A percentile compares a stretch with the other conserved stretches of the same genome.
Conservation (phyloP, 768 basidiomycete species). For the Rhodotorula graminis region DNA sequence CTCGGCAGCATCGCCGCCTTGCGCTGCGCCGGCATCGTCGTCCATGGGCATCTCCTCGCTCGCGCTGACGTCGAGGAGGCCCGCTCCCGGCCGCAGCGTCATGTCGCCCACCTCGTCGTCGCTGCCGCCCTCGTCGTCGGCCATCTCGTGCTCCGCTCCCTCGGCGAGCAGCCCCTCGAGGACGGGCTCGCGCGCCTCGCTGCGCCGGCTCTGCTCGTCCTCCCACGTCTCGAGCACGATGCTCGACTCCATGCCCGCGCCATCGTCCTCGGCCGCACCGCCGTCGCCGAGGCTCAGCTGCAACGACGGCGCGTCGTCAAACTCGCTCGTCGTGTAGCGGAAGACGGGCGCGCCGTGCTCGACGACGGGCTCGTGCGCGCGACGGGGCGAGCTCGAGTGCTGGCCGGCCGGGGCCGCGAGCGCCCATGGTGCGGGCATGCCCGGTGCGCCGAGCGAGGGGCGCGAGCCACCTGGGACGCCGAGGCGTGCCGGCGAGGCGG, state of each 20-base stretch:
- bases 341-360: slow-evolving; percentile 8
- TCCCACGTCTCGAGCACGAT: slow-evolving; percentile 12
- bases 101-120: background rate
- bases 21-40: background rate
- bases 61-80: background rate
- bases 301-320: slow-evolving; percentile 8
- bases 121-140: background rate
- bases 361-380: background rate
- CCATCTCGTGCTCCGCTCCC: background rate
- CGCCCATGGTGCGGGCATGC: slow-evolving; percentile 7
- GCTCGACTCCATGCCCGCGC: slow-evolving; percentile 22
- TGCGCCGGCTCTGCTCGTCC: background rate
- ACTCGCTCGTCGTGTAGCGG: slow-evolving; percentile 27
- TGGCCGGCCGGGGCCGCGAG: background rate
- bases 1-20: too few relatives aligned
- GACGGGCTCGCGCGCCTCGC: too few relatives aligned
- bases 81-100: background rate
- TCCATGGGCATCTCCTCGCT: background rate
- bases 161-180: too few relatives aligned
- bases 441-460: background rate
- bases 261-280: background rate
- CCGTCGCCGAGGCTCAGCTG: background rate
- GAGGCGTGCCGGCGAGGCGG: background rate
- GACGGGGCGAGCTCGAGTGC: background rate
- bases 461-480: background rate